phyloP scores from a whole-genome alignment of 441 rosid species.

The Populus hybrid region DNA sequence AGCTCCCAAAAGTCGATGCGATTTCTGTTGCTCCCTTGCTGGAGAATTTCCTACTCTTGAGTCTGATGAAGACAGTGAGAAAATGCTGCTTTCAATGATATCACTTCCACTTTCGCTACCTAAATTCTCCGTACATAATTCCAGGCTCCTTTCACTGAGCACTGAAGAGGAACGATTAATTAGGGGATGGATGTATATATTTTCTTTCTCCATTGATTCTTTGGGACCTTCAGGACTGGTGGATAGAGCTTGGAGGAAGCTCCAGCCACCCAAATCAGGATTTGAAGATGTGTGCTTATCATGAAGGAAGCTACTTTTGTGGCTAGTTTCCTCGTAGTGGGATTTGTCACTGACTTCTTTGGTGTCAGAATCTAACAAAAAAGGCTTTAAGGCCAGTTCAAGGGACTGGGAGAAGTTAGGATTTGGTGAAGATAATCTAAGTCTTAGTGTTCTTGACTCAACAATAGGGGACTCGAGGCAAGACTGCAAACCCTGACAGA shows the following conservation, averaged over 20 bases:
- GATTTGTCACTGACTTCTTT: constrained; percentile 17
- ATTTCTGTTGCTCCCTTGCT: constrained; percentile 22
- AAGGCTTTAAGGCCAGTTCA: constrained; percentile 31
- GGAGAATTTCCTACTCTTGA: constrained; percentile 17
- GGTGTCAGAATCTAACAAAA: constrained; percentile 25
- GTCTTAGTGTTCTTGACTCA: constrained; percentile 56
- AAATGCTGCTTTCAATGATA: constrained; percentile 28
- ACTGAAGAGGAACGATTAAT: constrained; percentile 39
- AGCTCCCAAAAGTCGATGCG: constrained; percentile 15
- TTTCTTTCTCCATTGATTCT: constrained; percentile 25
- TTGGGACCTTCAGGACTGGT: constrained; percentile 20
- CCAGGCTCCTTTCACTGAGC: constrained; percentile 70
- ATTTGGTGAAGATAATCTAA: constrained; percentile 44
- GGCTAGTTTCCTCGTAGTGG: constrained; percentile 21
- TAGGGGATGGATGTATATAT: constrained; percentile 42
- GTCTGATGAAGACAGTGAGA: constrained; percentile 36
- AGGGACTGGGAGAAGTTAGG: constrained; percentile 33
- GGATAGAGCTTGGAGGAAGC: constrained; percentile 48
- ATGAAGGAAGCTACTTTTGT: not conserved
- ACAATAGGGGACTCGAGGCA: constrained; percentile 49
- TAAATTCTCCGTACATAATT: constrained; percentile 74
- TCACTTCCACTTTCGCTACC: constrained; percentile 78
- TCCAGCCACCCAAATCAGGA: constrained; percentile 43
- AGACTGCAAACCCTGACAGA: constrained; percentile 57
- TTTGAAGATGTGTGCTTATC: constrained; percentile 19